Base-by-base conservation (phyloP, 768 basidiomycete genomes). In the Leucosporidium scottii region DNA sequence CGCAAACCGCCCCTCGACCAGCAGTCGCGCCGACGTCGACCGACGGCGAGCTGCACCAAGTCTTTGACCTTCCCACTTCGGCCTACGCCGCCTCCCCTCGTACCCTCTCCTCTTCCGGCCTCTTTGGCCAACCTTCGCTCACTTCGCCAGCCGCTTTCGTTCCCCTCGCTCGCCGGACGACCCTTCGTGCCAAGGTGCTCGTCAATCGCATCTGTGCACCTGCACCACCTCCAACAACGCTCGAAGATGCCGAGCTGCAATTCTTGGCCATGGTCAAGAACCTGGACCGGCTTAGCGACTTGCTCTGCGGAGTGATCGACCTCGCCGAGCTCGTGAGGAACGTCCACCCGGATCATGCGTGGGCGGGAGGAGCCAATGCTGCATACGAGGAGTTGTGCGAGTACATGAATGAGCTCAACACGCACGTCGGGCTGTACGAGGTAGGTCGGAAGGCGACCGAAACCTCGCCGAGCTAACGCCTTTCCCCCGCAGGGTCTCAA, bases 321-420 rank as follows among this genome's bases (percentile, higher is more conserved):
- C 85, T 97, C 67, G 90, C 92, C 61, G 96, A 99, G 78, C 83
- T 96, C 59, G 83, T 99, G 34, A 84, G 93, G 70, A 93, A 94
- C 76, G 87, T 91, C 0, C 93, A 98, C 80, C 93, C 94, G 1
- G 91, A 96, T 76, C 81, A 82, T 31, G 75, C 79, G 56, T 98
- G 94, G 93, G 83, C 90, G 21, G 82, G 85, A 21, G 87, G 87
- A 59, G 90, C 90, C 55, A 90, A 96, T 76, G 82, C 83, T 69
- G 88, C 89, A 53, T 97, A 98, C 78, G 93, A 92, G 78, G 85
- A 84, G 69, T 81, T 98, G 69, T 97, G 92, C 81, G 90, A 93
- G 79, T 93, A 89, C 78, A 98, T 99, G 93, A 97, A 97, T 78
- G 86, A 90, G 56, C 81, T 98, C 67, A 99, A 99, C 78, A 97